Base-by-base conservation (phyloP, 805 yeast genomes). In the Yamadazyma nakazawae region DNA sequence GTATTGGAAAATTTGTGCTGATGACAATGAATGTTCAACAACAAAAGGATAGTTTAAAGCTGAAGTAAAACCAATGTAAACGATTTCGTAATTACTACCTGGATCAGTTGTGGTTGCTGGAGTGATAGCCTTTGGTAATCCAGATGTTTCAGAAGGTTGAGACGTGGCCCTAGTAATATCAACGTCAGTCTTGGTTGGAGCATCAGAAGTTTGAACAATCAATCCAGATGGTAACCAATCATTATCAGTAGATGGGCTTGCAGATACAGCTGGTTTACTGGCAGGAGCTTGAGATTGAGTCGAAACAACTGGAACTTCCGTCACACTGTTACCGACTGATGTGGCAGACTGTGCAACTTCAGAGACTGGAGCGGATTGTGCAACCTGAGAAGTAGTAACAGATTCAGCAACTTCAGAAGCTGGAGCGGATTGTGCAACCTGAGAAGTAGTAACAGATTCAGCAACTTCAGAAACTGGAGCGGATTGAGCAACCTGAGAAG, bases 1-100 rank as follows among this genome's bases (percentile, higher is more conserved):
- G 64, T 83, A 90, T 58, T 85, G 81, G 67, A 88, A 85, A 41
- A 88, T 84, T 66, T 88, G 96, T 3, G 96, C 94, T 12, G 91
- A 85, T 2, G 94, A 76, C 42, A 84, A 66, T 1, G 92, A 77
- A 62, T 84, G 80, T 48, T 75, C 67, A 37, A 85, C 95, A 49
- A 88, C 88, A 62, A 86, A 88, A 41, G 88, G 88, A 66, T 91
- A 92, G 65, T 89, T 90, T 66, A 90, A 79, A 2, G 84, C 79
- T 48, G 81, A 67, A 57, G 82, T 81, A 74, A 92, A 92, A 4
- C 96, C 96, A 60, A 90, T 69, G 40, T 85, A 82, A 44, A 90
- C 79, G 46, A 82, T 64, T 42, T 75, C 70, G 58, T 79, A 78
- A 51, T 69, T 58, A 18, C 49, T 51, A 47, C 78, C 79, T 26